phyloP scores from a whole-genome alignment of 139 green algal genomes.

The Chloropicon primus region DNA sequence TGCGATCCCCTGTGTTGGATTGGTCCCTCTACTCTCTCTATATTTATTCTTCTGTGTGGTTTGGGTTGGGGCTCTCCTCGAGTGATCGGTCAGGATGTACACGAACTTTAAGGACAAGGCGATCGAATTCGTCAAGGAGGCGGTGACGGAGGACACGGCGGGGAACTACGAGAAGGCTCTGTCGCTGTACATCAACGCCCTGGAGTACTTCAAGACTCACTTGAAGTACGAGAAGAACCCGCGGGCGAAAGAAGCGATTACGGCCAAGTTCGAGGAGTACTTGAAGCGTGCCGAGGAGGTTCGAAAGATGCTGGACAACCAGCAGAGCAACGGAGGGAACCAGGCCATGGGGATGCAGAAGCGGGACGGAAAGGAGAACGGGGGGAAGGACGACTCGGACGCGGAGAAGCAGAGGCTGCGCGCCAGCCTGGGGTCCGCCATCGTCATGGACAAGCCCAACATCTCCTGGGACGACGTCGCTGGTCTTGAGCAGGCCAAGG shows the following conservation, averaged over 20 bases:
- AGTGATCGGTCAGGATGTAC: no score
- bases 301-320: constrained; percentile 48
- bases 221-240: constrained; percentile 89
- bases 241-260: constrained; percentile 42
- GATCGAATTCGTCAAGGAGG: constrained; percentile 65
- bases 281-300: constrained; percentile 83
- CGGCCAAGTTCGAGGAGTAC: constrained; percentile 83
- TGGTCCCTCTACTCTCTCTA: no score
- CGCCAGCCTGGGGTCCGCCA: constrained; percentile 47
- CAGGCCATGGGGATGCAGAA: constrained; percentile 15
- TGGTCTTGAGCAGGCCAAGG: constrained; percentile 90
- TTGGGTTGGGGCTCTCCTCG: no score
- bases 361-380: constrained; percentile 22
- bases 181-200: constrained; percentile 42
- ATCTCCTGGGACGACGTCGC: constrained; percentile 93
- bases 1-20: no score
- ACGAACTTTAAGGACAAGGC: constrained; percentile 58
- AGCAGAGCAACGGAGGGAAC: constrained; percentile 21
- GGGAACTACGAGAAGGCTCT: constrained; percentile 54
- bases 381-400: constrained; percentile 19
- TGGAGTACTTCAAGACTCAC: constrained; percentile 57
- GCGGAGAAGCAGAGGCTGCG: constrained; percentile 69
- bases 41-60: no score
- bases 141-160: constrained; percentile 57
- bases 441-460: constrained; percentile 74